phyloP scores from a whole-genome alignment of 1,284 basidiomycete genomes.

The Tetrapyrgos nigripes region DNA sequence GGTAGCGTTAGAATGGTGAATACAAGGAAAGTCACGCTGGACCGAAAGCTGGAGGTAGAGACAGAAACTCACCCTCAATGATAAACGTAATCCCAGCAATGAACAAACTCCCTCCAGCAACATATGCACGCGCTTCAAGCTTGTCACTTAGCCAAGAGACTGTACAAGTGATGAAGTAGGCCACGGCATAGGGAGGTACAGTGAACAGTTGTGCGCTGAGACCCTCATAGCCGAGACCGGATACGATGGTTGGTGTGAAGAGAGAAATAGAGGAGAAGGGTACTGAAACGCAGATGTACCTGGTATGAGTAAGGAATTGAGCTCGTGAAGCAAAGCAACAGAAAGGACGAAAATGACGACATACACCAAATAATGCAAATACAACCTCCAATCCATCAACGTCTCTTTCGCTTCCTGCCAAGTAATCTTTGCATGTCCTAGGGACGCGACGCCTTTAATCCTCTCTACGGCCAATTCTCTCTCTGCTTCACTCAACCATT shows the following conservation, averaged over 20 bases:
- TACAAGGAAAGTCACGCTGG: not conserved
- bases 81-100: slow-evolving; percentile 31
- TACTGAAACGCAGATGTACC: slow-evolving; percentile 36
- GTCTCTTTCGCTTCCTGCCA: slow-evolving; percentile 35
- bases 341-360: slow-evolving; percentile 2
- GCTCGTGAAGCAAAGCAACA: no score
- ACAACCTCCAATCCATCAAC: slow-evolving; percentile 36
- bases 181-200: slow-evolving; percentile 57
- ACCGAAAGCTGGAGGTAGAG: not conserved
- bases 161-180: slow-evolving; percentile 38
- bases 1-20: slow-evolving; percentile 4
- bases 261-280: slow-evolving; percentile 42
- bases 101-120: slow-evolving; percentile 23
- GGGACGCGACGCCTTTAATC: slow-evolving; percentile 32
- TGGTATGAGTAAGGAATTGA: not conserved
- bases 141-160: slow-evolving; percentile 25
- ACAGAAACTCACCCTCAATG: slow-evolving; percentile 13
- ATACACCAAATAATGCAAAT: slow-evolving; percentile 34
- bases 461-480: slow-evolving; percentile 34
- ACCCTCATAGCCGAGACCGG: slow-evolving; percentile 49
- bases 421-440: slow-evolving; percentile 32
- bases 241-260: slow-evolving; percentile 44
- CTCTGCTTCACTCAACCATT: slow-evolving; percentile 41
- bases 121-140: slow-evolving; percentile 11
- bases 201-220: slow-evolving; percentile 61